phyloP scores from a whole-genome alignment of 2,329 filamentous ascomycete genomes.

The Trichoderma atrobrunneum region DNA sequence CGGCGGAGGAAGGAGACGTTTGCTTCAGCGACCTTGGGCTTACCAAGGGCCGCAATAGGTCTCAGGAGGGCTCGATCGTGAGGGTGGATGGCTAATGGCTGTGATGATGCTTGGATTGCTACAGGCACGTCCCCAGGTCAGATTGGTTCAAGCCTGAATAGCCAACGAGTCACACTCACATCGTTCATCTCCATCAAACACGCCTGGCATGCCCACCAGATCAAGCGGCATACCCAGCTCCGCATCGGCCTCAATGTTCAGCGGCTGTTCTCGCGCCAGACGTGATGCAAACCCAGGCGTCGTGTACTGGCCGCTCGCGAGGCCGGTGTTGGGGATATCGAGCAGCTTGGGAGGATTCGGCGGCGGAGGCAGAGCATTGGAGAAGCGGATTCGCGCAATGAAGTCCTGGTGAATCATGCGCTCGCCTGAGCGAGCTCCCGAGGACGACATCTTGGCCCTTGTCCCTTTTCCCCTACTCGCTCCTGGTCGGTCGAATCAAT shows the following conservation, averaged over 20 bases:
- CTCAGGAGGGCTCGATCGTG: slow-evolving; percentile 81
- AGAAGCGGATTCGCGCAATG: slow-evolving; percentile 91
- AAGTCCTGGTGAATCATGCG: slow-evolving; percentile 86
- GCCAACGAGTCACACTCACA: slow-evolving; percentile 51
- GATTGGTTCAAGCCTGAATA: not conserved
- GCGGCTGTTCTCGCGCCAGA: slow-evolving; percentile 82
- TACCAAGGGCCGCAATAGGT: slow-evolving; percentile 79
- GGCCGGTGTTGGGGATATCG: slow-evolving; percentile 90
- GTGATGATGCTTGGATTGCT: slow-evolving; percentile 80
- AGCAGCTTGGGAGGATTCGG: slow-evolving; percentile 94
- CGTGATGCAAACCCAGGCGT: slow-evolving; percentile 86
- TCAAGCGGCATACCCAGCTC: slow-evolving; percentile 98
- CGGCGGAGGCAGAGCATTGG: slow-evolving; percentile 91
- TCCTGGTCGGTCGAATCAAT: not conserved
- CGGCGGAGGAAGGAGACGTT: slow-evolving; percentile 91
- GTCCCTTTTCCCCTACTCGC: slow-evolving; percentile 18
- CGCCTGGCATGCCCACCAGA: slow-evolving; percentile 87
- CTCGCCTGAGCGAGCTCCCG: slow-evolving; percentile 46
- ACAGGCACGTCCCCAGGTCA: slow-evolving; percentile 2
- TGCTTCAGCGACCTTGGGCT: slow-evolving; percentile 71
- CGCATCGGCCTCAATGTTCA: slow-evolving; percentile 96
- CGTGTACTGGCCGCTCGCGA: slow-evolving; percentile 84
- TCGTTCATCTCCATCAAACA: slow-evolving; percentile 93
- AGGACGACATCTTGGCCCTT: slow-evolving; percentile 33
- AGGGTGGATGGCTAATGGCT: slow-evolving; percentile 70